These are phyloP conservation scores for Petasospora fabianii DNA, from an alignment of 1,139 yeast genomes.

Conservation along the genomic window DNA sequence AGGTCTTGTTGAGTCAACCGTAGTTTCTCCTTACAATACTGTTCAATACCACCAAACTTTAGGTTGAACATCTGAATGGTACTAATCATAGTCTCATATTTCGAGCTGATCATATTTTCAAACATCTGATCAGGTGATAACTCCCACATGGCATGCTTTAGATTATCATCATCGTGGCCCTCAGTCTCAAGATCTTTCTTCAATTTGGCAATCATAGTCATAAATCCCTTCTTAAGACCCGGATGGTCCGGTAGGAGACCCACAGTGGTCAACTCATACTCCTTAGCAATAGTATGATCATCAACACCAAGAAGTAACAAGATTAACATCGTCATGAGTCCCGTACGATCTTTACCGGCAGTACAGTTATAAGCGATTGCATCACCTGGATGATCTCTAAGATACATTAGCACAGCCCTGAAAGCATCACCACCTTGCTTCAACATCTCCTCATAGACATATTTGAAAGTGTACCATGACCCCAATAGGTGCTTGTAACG, in stretches of 20 bases:
- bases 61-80: constrained; percentile 47
- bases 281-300: constrained; percentile 60
- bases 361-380: constrained; percentile 72
- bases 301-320: constrained; percentile 64
- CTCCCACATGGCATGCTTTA: constrained; percentile 7
- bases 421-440: constrained; percentile 45
- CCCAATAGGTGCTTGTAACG: constrained; percentile 55
- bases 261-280: constrained; percentile 67
- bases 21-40: constrained; percentile 46
- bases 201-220: constrained; percentile 17
- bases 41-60: constrained; percentile 54
- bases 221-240: constrained; percentile 36
- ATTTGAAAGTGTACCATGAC: constrained; percentile 60
- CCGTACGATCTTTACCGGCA: constrained; percentile 88
- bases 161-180: constrained; percentile 1
- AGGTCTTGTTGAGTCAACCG: constrained; percentile 49
- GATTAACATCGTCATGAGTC: constrained; percentile 65
- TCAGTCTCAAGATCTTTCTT: constrained; percentile 4
- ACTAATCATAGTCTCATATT: constrained; percentile 70
- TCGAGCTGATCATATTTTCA: constrained; percentile 56
- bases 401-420: constrained; percentile 44
- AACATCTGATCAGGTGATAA: constrained; percentile 31
- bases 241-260: constrained; percentile 57
- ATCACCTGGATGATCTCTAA: constrained; percentile 48
- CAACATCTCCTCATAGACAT: constrained; percentile 61